phyloP scores from a whole-genome alignment of 192 early-diverging fungal species.

The Phycomyces blakesleeanus region DNA sequence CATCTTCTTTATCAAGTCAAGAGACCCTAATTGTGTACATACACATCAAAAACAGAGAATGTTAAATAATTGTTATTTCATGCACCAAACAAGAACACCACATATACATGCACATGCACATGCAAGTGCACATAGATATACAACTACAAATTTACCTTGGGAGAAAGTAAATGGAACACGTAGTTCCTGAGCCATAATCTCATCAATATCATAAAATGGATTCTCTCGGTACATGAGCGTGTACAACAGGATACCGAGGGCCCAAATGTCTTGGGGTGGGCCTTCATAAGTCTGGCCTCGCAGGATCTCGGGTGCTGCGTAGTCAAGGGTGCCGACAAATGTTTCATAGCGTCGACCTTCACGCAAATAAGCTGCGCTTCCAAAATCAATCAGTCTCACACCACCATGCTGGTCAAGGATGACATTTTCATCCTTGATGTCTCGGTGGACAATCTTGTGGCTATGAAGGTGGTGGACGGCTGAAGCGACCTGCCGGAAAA shows the following conservation, averaged over 20 bases:
- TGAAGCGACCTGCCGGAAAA: constrained; percentile 55
- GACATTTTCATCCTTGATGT: constrained; percentile 92
- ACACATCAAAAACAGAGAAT: background rate
- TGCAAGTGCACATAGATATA: no score
- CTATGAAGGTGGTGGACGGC: constrained; percentile 60
- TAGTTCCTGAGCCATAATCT: constrained; percentile 56
- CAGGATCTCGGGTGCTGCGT: constrained; percentile 72
- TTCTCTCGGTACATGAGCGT: constrained; percentile 70
- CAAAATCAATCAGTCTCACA: constrained; percentile 85
- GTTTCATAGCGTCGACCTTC: constrained; percentile 54
- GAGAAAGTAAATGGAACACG: constrained; percentile 15
- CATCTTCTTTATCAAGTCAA: constrained; percentile 67
- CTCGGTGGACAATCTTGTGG: constrained; percentile 70
- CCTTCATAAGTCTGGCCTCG: constrained; percentile 65
- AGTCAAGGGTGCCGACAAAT: constrained; percentile 74
- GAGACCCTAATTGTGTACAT: constrained; percentile 33
- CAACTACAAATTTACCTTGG: constrained; percentile 6
- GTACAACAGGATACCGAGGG: constrained; percentile 72
- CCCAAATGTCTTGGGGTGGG: constrained; percentile 83
- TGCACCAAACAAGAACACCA: no score
- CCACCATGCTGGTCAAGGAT: constrained; percentile 55
- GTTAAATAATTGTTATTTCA: no score
- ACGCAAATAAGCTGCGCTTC: constrained; percentile 60
- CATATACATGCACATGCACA: no score
- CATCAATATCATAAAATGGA: constrained; percentile 67